A percentile compares a stretch with the other conserved stretches of the same genome.
Conservation (phyloP, 768 basidiomycete species). For the Boletus speciosus region DNA sequence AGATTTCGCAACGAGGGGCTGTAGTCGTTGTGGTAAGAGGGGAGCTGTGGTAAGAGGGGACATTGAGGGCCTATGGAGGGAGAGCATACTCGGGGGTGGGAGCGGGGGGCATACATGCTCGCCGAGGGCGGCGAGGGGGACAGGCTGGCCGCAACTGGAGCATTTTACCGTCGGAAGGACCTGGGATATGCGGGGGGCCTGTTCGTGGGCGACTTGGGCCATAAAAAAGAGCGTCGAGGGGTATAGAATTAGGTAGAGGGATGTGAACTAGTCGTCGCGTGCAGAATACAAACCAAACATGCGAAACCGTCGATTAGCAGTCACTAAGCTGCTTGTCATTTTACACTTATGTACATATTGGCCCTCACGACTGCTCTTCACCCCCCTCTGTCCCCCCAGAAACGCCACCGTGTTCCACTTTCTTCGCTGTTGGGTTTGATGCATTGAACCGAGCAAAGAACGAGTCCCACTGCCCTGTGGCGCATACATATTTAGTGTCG, state of each 20-base stretch:
- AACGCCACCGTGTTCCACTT: not conserved
- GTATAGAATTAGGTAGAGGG: conserved; percentile 24
- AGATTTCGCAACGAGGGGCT: conserved; percentile 39
- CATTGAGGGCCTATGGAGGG: conserved; percentile 31
- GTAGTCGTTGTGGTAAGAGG: conserved; percentile 50
- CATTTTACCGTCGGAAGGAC: conserved; percentile 82
- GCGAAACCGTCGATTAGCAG: conserved; percentile 9
- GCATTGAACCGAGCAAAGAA: conserved; percentile 65
- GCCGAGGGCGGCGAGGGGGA: conserved; percentile 69
- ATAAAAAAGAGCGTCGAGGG: conserved; percentile 26
- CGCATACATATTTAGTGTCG: not conserved
- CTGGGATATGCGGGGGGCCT: conserved; percentile 46
- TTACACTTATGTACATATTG: conserved; percentile 21
- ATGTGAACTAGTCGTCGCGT: conserved; percentile 9
- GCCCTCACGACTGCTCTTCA: not conserved
- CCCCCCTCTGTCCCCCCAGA: not conserved
- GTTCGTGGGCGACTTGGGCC: conserved; percentile 18
- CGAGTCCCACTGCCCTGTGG: conserved; percentile 74
- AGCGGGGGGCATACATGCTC: conserved; percentile 71
- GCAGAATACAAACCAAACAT: not conserved
- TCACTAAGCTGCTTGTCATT: not conserved
- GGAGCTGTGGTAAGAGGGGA: conserved; percentile 39
- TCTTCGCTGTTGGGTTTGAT: conserved; percentile 5
- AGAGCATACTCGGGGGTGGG: conserved; percentile 39
- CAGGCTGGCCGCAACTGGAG: conserved; percentile 66